A percentile compares a stretch with the other conserved stretches of the same genome.
phyloP scores from a whole-genome alignment of 2,329 filamentous ascomycete genomes.

The Keithomyces neogunnii region DNA sequence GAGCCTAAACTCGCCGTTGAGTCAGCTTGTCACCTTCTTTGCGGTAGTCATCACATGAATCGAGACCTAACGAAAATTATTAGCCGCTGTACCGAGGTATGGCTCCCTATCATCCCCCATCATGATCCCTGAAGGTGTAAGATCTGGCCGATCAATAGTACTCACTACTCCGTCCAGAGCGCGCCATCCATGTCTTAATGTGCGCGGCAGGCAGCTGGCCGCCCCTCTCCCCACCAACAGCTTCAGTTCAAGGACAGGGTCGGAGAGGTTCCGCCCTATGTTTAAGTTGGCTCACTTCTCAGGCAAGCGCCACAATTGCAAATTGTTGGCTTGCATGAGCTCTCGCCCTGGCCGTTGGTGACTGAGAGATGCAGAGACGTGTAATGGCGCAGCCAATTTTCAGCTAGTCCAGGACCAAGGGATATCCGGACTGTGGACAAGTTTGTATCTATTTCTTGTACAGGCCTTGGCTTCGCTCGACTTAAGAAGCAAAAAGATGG shows the following conservation, averaged over 20 bases:
- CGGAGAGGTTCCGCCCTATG: constrained; percentile 1
- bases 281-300: not conserved
- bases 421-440: no score
- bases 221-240: not conserved
- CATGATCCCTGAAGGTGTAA: not conserved
- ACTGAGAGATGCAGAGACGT: not conserved
- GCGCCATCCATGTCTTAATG: not conserved
- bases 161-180: not conserved
- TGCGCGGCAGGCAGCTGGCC: not conserved
- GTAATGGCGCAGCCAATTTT: not conserved
- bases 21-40: not conserved
- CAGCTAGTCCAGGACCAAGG: no score
- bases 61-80: not conserved
- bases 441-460: no score
- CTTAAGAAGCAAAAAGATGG: no score
- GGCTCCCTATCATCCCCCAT: not conserved
- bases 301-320: not conserved
- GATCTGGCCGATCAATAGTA: constrained; percentile 3
- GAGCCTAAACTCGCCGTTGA: no score
- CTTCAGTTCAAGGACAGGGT: not conserved
- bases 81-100: constrained; percentile 1
- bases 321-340: not conserved
- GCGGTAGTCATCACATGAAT: constrained; percentile 1
- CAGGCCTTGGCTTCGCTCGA: no score
- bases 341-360: not conserved